Conservation (phyloP, 2,329 filamentous ascomycete species). For the Scopulariopsis brevicaulis region DNA sequence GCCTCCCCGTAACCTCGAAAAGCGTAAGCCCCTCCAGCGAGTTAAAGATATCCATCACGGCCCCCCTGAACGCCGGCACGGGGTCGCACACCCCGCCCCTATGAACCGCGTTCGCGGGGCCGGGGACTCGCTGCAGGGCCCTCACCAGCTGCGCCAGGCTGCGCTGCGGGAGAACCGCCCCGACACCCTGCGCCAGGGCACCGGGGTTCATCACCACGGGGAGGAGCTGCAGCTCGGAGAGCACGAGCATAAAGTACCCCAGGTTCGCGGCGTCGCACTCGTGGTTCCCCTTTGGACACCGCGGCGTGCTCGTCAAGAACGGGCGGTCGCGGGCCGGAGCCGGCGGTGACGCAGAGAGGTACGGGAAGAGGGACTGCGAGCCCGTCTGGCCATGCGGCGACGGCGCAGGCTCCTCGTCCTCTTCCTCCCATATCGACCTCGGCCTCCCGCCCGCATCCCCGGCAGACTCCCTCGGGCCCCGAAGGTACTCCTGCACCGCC, state of each 20-base stretch:
- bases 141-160: constrained; percentile 34
- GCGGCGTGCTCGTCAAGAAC: constrained; percentile 23
- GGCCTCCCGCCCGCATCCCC: constrained; percentile 6
- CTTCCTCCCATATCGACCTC: constrained; percentile 10
- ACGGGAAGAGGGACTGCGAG: not conserved
- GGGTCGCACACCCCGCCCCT: constrained; percentile 37
- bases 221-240: constrained; percentile 33
- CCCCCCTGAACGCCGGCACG: constrained; percentile 30
- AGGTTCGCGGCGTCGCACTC: constrained; percentile 40
- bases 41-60: constrained; percentile 38
- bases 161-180: constrained; percentile 13
- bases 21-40: constrained; percentile 37
- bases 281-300: constrained; percentile 37
- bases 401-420: constrained; percentile 8
- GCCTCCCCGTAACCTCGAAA: constrained; percentile 33
- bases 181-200: constrained; percentile 8
- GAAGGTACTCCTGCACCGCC: constrained; percentile 33
- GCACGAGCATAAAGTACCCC: constrained; percentile 41
- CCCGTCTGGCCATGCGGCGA: not conserved
- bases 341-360: constrained; percentile 8
- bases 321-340: constrained; percentile 9
- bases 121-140: constrained; percentile 28
- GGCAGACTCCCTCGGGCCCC: constrained; percentile 2
- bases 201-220: constrained; percentile 23
- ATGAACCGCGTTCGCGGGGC: constrained; percentile 27